Percentiles rank a stretch among this genome's conserved stretches.
Evolutionary conservation across 352 stramenopile species (phyloP).

Genomic region (Phytopythium ostracodes): DNA sequence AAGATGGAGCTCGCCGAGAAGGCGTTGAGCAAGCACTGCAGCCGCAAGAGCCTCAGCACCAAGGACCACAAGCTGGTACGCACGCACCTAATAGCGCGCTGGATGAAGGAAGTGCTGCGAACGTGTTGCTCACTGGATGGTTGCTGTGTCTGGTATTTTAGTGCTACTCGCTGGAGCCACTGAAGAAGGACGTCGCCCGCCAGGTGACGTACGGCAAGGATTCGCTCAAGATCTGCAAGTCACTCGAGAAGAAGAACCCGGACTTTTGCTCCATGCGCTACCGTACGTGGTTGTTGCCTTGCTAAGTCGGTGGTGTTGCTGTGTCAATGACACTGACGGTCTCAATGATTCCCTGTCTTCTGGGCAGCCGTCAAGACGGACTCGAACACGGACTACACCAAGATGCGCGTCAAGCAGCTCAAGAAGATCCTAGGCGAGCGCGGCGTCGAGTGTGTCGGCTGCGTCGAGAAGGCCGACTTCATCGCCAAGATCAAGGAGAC

Average conservation of each 20-base stretch:
- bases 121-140: conserved; percentile 2
- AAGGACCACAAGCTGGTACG: conserved; percentile 92
- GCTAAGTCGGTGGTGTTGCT: not conserved
- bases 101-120: not conserved
- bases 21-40: conserved; percentile 86
- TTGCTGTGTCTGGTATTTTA: conserved; percentile 23
- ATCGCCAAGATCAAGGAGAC: conserved; percentile 93
- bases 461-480: conserved; percentile 94
- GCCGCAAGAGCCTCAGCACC: conserved; percentile 66
- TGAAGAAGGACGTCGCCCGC: conserved; percentile 93
- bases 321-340: not conserved
- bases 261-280: conserved; percentile 94
- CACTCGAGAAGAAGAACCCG: conserved; percentile 92
- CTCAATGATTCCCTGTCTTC: not conserved
- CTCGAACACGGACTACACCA: conserved; percentile 92
- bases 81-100: not conserved
- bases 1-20: conserved; percentile 70
- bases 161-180: conserved; percentile 93
- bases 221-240: conserved; percentile 92
- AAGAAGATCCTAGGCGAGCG: conserved; percentile 92
- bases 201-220: conserved; percentile 92
- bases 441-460: conserved; percentile 91
- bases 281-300: conserved; percentile 71
- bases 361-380: conserved; percentile 90
- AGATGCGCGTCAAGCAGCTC: conserved; percentile 94